A percentile compares a stretch with the other conserved stretches of the same genome.
Conservation (phyloP, 2,329 filamentous ascomycete genomes). For the Aureobasidium sp. region DNA sequence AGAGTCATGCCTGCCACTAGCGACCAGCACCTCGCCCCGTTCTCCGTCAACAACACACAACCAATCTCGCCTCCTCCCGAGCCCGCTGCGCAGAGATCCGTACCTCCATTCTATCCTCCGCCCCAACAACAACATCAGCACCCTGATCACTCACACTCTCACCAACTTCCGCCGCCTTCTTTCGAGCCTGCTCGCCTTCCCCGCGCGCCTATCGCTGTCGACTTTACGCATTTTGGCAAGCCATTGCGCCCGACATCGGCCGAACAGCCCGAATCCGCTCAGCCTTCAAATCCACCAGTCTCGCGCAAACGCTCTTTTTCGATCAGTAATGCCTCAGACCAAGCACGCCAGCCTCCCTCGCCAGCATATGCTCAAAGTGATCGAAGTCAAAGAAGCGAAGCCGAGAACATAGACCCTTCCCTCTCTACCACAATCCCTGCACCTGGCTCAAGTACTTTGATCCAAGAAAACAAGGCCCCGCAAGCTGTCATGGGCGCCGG, state of each 20-base stretch:
- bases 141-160: background rate
- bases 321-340: constrained; percentile 40
- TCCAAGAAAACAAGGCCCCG: constrained; percentile 24
- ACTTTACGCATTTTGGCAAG: constrained; percentile 28
- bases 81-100: background rate
- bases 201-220: constrained; percentile 20
- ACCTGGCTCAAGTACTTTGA: background rate
- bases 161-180: background rate
- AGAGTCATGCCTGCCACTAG: constrained; percentile 75
- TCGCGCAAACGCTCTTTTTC: constrained; percentile 62
- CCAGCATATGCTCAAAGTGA: constrained; percentile 20
- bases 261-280: constrained; percentile 18
- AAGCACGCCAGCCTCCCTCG: constrained; percentile 9
- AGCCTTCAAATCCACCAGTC: constrained; percentile 11
- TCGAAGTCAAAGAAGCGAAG: constrained; percentile 15
- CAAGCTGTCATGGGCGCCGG: constrained; percentile 29
- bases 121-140: background rate
- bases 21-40: constrained; percentile 36
- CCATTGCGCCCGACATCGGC: background rate
- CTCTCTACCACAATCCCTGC: constrained; percentile 26
- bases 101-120: background rate
- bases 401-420: constrained; percentile 29
- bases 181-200: constrained; percentile 19
- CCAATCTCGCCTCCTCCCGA: constrained; percentile 37
- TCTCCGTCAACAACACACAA: constrained; percentile 28